phyloP scores from a whole-genome alignment of 2,329 filamentous ascomycete genomes.

The Aspergillus tubingensis region DNA sequence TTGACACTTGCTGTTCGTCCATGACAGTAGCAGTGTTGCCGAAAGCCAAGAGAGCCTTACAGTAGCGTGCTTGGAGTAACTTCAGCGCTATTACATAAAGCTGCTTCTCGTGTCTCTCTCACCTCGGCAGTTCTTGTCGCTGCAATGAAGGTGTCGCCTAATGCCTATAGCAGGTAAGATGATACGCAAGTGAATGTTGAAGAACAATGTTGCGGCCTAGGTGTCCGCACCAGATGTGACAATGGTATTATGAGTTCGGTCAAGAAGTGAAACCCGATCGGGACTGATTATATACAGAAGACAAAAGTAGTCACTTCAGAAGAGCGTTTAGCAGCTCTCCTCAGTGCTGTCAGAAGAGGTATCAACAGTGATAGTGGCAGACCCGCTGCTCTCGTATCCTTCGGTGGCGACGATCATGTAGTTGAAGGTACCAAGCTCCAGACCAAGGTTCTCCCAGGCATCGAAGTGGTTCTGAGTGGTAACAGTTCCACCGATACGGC shows the following conservation, averaged over 20 bases:
- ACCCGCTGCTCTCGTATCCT: constrained; percentile 46
- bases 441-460: constrained; percentile 36
- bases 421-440: constrained; percentile 36
- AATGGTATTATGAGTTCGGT: neutral
- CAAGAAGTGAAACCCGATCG: neutral
- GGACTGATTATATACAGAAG: neutral
- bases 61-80: too few relatives aligned
- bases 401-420: constrained; percentile 48
- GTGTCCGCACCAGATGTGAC: too few relatives aligned
- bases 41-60: too few relatives aligned
- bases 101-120: too few relatives aligned
- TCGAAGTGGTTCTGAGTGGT: constrained; percentile 41
- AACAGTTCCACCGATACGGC: constrained; percentile 40
- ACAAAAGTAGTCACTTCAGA: neutral
- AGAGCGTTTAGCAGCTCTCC: neutral
- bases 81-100: too few relatives aligned
- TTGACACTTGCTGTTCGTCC: too few relatives aligned
- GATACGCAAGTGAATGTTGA: too few relatives aligned
- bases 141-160: too few relatives aligned
- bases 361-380: constrained; percentile 37
- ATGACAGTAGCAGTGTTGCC: too few relatives aligned
- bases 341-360: neutral
- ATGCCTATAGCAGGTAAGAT: too few relatives aligned
- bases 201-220: neutral
- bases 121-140: too few relatives aligned